These are phyloP conservation scores for Colletotrichum sp. DNA, from an alignment of 2,329 filamentous ascomycete species.

Conservation along the genomic window DNA sequence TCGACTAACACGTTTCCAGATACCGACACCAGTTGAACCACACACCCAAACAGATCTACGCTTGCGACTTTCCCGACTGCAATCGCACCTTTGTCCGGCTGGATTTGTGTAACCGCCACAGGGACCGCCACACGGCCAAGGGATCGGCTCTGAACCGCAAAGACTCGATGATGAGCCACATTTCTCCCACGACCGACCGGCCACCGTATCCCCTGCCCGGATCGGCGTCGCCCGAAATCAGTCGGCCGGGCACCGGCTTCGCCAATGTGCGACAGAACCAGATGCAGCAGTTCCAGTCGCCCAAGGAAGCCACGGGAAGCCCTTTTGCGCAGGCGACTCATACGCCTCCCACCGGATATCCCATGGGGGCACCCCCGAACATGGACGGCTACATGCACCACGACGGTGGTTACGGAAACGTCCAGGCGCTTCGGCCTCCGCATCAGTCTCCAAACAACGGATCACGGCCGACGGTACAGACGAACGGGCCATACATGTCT, in stretches of 20 bases:
- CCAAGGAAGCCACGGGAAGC: constrained; percentile 47
- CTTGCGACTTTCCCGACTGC: constrained; percentile 91
- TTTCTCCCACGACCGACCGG: constrained; percentile 47
- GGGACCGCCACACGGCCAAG: constrained; percentile 80
- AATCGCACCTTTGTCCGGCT: constrained; percentile 90
- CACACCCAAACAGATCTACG: constrained; percentile 92
- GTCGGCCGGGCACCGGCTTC: constrained; percentile 46
- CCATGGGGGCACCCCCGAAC: constrained; percentile 32
- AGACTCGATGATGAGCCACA: constrained; percentile 66
- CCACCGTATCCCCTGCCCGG: constrained; percentile 43
- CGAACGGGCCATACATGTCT: constrained; percentile 55
- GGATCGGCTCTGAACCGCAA: constrained; percentile 78
- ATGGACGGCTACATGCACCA: constrained; percentile 49
- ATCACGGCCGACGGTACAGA: constrained; percentile 51
- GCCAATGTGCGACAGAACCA: constrained; percentile 42
- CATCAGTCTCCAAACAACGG: constrained; percentile 48
- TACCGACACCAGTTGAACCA: constrained; percentile 96
- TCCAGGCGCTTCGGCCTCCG: constrained; percentile 32
- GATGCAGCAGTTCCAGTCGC: constrained; percentile 50
- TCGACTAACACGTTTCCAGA: constrained; percentile 41
- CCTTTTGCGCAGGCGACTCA: constrained; percentile 52
- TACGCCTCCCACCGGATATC: constrained; percentile 41
- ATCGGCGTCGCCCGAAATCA: constrained; percentile 53
- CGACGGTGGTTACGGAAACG: constrained; percentile 38
- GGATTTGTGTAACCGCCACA: constrained; percentile 86